Evolutionary conservation across 805 yeast genomes (phyloP), one percentile per base, ranked within the genome.

Genomic region (Hanseniaspora lindneri): DNA sequence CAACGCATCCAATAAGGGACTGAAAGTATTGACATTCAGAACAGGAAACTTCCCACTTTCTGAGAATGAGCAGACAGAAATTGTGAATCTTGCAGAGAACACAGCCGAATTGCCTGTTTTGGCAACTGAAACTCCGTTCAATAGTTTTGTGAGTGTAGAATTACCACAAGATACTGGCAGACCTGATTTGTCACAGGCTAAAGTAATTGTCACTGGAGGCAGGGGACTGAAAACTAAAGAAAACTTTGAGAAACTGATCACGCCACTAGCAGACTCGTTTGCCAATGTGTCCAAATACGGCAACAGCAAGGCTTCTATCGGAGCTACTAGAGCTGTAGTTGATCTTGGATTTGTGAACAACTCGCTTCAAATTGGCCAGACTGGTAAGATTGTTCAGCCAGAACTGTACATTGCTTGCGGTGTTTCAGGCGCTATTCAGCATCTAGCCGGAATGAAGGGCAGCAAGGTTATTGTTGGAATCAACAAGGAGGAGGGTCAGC

Each of bases 251-350:
- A 62, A 72, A 48, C 55, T 85, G 51, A 70, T 92, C 47, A 76
- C 73, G 56, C 97, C 98, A 44, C 70, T 89, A 55, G 96, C 97
- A 7, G 79, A 77, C 51, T 73, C 82, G 52, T 68, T 89, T 51
- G 75, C 79, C 50, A n/a, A 40, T 14, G 14, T 24, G 4, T 24
- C 29, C 9, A 49, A 49, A 27, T 49, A 42, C 16, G 36, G 36
- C 20, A 39, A 39, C 32, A 16, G 28, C 13, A 89, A 92, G n/a
- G 98, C 97, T 2, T 97, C 95, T 48, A 81, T 89, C 43, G 98
- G 98, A 59, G 97, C 97, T 3, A 85, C 96, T 7, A 79, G 98
- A 65, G 97, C 96, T 17, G 98, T 97, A 29, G 98, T 92, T 21
- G 98, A 89, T 66, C 74, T 94, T 39, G 97, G 96, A 0, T 87